Base-by-base conservation (phyloP, 1,284 basidiomycete species). In the Trichosporon sp. region DNA sequence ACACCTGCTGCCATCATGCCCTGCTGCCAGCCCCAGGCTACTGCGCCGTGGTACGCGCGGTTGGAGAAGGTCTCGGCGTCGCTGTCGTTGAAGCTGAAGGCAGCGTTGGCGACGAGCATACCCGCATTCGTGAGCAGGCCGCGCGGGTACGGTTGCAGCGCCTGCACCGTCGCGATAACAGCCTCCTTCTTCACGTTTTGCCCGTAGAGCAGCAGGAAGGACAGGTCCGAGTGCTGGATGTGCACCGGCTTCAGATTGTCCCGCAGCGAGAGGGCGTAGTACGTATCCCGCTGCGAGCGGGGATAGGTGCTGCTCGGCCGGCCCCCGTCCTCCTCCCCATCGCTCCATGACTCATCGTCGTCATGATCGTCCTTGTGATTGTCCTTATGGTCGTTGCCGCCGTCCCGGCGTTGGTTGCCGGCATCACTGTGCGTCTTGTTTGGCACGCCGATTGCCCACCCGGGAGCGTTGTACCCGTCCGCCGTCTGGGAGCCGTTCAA, bases 21-120 rank as follows among this genome's bases (percentile, higher is more conserved):
- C 84, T 85, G 84, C 77, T 86, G 85, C 81, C 84, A 86, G 1
- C 82, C 82, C 78, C 85, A 86, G 8, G 84, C 78, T 19, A 86
- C 85, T 35, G 86, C 85, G 11, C 86, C 85, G 74, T 87, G 86
- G 75, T 86, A 86, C n/a, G 81, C 80, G 5, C 79, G 78, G 59
- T 85, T 81, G 68, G 81, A 78, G 67, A 86, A 82, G 2, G 51
- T 67, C 72, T 76, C 32, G 10, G 83, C 79, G 37, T 83, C 75
- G 64, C 83, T 83, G 43, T 81, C 78, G 70, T 86, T 85, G 37
- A 80, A 75, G 69, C 84, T 84, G 75, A 85, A 85, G 0, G 85
- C 85, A 0, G 85, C 83, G 75, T 86, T 86, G 37, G 86, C 81
- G 19, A 85, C 83, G 2, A 86, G 80, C 85, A 86, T 86, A 32